These are phyloP conservation scores for Globisporangium paroecandrum DNA, from an alignment of 352 stramenopile genomes.

Conservation along the genomic window DNA sequence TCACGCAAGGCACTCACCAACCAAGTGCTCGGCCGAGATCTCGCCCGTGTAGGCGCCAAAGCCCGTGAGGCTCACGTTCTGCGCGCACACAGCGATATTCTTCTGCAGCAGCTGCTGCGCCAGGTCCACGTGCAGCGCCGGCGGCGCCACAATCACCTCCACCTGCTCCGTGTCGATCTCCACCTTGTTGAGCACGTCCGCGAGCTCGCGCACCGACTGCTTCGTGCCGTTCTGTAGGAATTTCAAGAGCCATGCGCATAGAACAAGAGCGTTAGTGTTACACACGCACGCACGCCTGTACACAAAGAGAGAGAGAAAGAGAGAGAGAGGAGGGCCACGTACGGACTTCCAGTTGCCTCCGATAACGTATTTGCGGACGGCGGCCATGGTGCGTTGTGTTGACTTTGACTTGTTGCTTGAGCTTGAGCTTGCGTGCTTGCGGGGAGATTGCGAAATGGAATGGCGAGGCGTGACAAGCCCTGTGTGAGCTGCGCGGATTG, in stretches of 20 bases:
- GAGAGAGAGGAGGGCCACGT: slow-evolving; percentile 21
- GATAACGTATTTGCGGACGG: slow-evolving; percentile 80
- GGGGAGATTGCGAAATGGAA: background rate
- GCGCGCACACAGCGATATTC: slow-evolving; percentile 63
- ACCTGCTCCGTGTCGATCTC: slow-evolving; percentile 53
- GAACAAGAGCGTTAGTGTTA: background rate
- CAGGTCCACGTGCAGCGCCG: slow-evolving; percentile 63
- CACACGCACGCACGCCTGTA: background rate
- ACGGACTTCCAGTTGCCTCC: slow-evolving; percentile 93
- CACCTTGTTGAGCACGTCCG: slow-evolving; percentile 74
- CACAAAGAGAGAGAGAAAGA: too few species aligned
- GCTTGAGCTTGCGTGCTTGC: background rate
- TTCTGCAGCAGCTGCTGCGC: slow-evolving; percentile 51
- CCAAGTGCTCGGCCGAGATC: slow-evolving; percentile 88
- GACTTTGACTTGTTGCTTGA: background rate
- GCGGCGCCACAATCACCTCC: slow-evolving; percentile 81
- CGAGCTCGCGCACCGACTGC: slow-evolving; percentile 80
- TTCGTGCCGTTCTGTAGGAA: slow-evolving; percentile 59
- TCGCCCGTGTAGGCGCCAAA: slow-evolving; percentile 92
- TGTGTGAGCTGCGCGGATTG: background rate
- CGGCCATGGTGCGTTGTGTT: background rate
- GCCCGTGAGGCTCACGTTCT: slow-evolving; percentile 83
- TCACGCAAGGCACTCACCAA: slow-evolving; percentile 24
- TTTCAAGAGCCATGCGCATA: background rate
- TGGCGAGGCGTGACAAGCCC: background rate